Conservation (phyloP, 176 grass and related monocot species). For the Zoysia pacifica region DNA sequence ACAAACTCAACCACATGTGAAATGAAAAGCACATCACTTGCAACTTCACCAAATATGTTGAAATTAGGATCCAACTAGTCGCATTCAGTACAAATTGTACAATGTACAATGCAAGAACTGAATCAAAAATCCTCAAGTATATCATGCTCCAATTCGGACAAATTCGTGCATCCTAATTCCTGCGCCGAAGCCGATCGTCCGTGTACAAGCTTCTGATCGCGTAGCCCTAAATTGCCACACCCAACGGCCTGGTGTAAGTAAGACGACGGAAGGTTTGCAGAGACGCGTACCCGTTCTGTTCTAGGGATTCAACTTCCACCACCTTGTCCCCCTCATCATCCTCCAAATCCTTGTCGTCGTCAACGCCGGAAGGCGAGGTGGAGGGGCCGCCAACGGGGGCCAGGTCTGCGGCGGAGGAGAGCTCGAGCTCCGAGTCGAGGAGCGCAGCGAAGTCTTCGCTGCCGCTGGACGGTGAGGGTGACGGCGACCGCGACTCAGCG, state of each 20-base stretch:
- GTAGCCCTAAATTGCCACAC: not conserved
- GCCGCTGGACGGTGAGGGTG: conserved; percentile 64
- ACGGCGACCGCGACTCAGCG: conserved; percentile 50
- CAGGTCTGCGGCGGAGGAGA: conserved; percentile 41
- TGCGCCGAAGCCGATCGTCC: not conserved
- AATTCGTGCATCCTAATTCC: conserved; percentile 1
- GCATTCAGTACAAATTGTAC: not conserved
- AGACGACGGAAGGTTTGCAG: not conserved
- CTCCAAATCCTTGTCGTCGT: conserved; percentile 4
- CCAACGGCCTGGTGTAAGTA: not conserved
- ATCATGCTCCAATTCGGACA: not conserved
- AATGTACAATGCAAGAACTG: conserved; percentile 2
- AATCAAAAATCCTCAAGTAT: not conserved
- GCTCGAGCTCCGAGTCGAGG: conserved; percentile 74
- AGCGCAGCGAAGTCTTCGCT: conserved; percentile 67
- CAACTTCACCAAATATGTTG: not conserved
- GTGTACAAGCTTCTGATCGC: conserved; percentile 5
- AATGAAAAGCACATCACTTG: not conserved
- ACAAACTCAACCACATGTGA: conserved; percentile 3
- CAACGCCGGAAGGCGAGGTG: not conserved
- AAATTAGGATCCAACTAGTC: not conserved
- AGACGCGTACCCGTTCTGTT: conserved; percentile 43
- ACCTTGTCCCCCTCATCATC: conserved; percentile 14
- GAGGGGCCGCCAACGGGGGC: not conserved
- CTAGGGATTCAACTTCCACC: conserved; percentile 39